Conservation (phyloP, 177 flowering plant species). For the Vitis hybrid region DNA sequence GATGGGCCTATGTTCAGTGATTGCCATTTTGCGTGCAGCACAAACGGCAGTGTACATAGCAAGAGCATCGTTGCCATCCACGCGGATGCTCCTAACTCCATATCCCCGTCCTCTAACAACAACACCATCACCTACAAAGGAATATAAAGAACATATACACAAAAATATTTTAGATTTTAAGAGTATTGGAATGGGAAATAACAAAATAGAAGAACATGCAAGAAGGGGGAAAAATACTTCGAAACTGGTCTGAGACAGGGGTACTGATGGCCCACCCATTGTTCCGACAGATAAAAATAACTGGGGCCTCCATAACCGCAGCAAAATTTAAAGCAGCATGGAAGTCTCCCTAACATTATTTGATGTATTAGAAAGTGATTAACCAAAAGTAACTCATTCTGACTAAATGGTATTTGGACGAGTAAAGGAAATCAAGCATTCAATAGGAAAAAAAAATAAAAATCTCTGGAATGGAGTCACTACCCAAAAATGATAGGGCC, state of each 20-base stretch:
- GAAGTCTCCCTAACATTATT: constrained; percentile 83
- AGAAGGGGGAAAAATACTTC: constrained; percentile 49
- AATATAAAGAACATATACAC: neutral
- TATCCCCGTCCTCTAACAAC: constrained; percentile 84
- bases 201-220: neutral
- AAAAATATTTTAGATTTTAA: neutral
- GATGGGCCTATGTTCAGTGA: constrained; percentile 68
- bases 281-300: constrained; percentile 91
- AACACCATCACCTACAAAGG: constrained; percentile 78
- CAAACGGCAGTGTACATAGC: constrained; percentile 72
- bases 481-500: too few relatives aligned
- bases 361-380: constrained; percentile 3
- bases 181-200: neutral
- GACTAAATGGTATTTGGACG: neutral
- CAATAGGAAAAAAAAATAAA: neutral
- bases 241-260: constrained; percentile 82
- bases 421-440: neutral
- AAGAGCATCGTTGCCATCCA: constrained; percentile 95
- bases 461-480: too few relatives aligned
- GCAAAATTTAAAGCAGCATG: constrained; percentile 97
- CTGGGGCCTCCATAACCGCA: constrained; percentile 90
- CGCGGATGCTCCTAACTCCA: constrained; percentile 83
- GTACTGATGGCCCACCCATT: constrained; percentile 99
- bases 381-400: neutral
- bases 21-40: constrained; percentile 83